A percentile compares a stretch with the other conserved stretches of the same genome.
Conservation (phyloP, 2,329 filamentous ascomycete species). For the Pseudocercospora crystallina region DNA sequence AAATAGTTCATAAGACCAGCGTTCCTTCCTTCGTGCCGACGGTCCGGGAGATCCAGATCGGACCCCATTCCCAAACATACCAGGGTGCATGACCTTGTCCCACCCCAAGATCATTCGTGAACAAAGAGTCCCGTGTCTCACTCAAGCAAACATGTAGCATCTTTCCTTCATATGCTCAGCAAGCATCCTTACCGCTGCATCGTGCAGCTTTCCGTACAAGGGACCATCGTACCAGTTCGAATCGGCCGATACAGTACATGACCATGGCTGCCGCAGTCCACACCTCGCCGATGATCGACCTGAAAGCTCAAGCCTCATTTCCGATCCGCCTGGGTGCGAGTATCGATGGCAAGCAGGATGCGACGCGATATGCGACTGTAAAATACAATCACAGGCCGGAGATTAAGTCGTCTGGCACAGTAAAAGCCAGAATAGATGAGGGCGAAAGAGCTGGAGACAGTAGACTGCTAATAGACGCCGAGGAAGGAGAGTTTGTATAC, state of each 20-base stretch:
- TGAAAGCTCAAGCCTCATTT: slow-evolving; percentile 28
- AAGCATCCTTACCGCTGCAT: not conserved
- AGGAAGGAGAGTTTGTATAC: slow-evolving; percentile 39
- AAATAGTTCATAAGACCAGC: no score
- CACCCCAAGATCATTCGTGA: not conserved
- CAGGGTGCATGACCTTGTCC: no score
- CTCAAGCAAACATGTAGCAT: slow-evolving; percentile 1
- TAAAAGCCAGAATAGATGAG: slow-evolving; percentile 25
- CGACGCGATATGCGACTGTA: slow-evolving; percentile 24
- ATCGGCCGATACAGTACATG: no score
- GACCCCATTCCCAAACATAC: no score
- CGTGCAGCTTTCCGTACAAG: not conserved
- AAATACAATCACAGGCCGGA: slow-evolving; percentile 48
- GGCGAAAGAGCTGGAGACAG: slow-evolving; percentile 23
- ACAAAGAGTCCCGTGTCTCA: slow-evolving; percentile 3
- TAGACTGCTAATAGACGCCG: slow-evolving; percentile 26
- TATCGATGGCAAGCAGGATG: slow-evolving; percentile 21
- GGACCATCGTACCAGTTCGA: not conserved
- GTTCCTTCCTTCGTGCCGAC: no score
- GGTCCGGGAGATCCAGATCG: no score
- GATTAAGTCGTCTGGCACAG: slow-evolving; percentile 25
- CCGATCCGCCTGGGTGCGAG: slow-evolving; percentile 33
- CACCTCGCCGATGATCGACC: slow-evolving; percentile 25
- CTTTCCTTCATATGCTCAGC: not conserved
- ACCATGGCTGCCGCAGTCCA: slow-evolving; percentile 26